Evolutionary conservation across 805 yeast species (phyloP).

Genomic region (Alloascoidea hylecoeti): DNA sequence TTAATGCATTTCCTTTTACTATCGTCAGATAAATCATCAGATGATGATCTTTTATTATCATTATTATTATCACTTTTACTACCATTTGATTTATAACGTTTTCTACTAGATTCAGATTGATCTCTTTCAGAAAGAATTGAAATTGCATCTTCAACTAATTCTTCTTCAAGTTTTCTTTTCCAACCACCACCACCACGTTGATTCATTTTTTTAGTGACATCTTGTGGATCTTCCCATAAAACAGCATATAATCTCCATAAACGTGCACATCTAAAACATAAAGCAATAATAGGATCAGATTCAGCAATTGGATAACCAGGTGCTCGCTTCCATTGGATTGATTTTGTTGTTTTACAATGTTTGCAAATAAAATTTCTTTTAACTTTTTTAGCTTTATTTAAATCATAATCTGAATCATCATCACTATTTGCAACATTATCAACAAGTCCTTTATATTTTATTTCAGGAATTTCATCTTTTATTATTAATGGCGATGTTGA

Average conservation of each 20-base stretch:
- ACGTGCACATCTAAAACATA: conserved; percentile 79
- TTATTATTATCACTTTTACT: conserved; percentile 6
- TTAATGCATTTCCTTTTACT: not conserved
- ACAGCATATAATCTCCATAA: conserved; percentile 87
- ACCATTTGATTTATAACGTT: conserved; percentile 6
- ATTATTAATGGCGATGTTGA: conserved; percentile 7
- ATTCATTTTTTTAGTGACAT: conserved; percentile 34
- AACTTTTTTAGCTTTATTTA: conserved; percentile 26
- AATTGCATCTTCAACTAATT: conserved; percentile 33
- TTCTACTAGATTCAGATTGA: conserved; percentile 6
- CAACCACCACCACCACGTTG: conserved; percentile 34
- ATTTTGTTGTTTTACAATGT: conserved; percentile 45
- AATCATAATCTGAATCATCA: conserved; percentile 63
- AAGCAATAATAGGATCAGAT: conserved; percentile 31
- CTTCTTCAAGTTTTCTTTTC: conserved; percentile 55
- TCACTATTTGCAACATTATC: conserved; percentile 47
- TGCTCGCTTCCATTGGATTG: conserved; percentile 55
- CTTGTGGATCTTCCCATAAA: conserved; percentile 70
- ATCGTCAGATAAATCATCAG: not conserved
- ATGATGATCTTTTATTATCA: conserved; percentile 2
- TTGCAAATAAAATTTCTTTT: conserved; percentile 44
- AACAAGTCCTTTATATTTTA: conserved; percentile 13
- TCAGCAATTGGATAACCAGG: conserved; percentile 41
- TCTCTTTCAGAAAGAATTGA: conserved; percentile 14
- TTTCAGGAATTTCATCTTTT: conserved; percentile 5